Evolutionary conservation across 768 basidiomycete species (phyloP), one percentile per base, ranked within the genome.

Genomic region (Leccinum variicolor): DNA sequence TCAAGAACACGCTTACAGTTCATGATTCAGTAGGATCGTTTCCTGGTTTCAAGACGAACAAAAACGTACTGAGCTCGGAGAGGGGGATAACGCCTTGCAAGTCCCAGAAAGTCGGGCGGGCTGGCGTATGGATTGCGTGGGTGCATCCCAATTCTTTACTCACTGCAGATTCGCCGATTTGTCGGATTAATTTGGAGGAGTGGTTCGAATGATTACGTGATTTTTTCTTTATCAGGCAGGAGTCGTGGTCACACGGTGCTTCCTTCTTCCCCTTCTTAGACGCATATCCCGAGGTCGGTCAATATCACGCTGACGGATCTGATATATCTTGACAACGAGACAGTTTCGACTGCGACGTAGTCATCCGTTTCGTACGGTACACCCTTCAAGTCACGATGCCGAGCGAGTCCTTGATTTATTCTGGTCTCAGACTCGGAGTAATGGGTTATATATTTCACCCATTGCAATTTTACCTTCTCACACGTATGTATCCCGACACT

Each of bases 71-170:
- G 76, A 9, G 75, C 73, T 57, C 75, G 73, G 21, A 93, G 77
- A 2, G 80, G 71, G 0, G 85, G 82, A 68, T 86, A 87, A 1
- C 70, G 72, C 10, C 74, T 69, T 0, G 87, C 85, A 6, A 95
- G 77, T 15, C 66, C 64, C 1, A 64, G 53, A 63, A 94, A 94
- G 70, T 92, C 82, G 0, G 84, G 79, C 0, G 77, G 75, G 0
- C 56, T 62, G 0, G 60, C 62, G 62, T 86, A 86, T 3, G 71
- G 73, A 63, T 48, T 48, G 14, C 47, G 47, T 26, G 17, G 25
- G 17, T 48, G 47, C 46, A 47, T 47, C 8, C 10, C 17, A 21
- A 43, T 14, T 15, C 14, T 34, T 34, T 6, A 34, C 33, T 31
- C 31, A 31, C n/a, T n/a, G n/a, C n/a, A 11, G 1, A 25, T 31